Evolutionary conservation across 1,284 basidiomycete genomes (phyloP).

Genomic region (Blastosporella zonata): DNA sequence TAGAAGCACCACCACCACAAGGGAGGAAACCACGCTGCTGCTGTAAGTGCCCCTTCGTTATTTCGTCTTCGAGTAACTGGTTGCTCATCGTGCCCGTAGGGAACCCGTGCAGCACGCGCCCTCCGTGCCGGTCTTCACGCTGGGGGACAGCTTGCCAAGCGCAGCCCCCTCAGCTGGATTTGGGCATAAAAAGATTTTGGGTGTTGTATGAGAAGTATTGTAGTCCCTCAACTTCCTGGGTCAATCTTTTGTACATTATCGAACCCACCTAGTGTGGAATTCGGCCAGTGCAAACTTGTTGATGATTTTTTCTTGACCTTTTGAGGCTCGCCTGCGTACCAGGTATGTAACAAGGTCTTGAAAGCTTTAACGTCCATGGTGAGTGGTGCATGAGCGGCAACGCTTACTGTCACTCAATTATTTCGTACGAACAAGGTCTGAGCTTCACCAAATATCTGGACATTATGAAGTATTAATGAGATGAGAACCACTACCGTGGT

Average conservation of each 20-base stretch:
- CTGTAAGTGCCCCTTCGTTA: constrained; percentile 1
- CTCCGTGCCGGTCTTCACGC: constrained; percentile 26
- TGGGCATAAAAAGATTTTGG: constrained; percentile 25
- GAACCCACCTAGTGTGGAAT: constrained; percentile 6
- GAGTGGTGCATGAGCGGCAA: too few relatives aligned
- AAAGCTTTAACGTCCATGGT: too few relatives aligned
- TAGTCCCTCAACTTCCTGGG: background rate
- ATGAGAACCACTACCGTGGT: too few relatives aligned
- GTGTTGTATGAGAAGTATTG: background rate
- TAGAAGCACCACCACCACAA: background rate
- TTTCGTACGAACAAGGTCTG: too few relatives aligned
- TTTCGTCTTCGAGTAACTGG: background rate
- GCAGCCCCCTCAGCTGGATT: constrained; percentile 26
- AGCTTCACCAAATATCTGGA: too few relatives aligned
- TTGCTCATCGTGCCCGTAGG: constrained; percentile 18
- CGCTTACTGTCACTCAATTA: too few relatives aligned
- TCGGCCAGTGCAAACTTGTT: background rate
- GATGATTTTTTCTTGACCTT: background rate
- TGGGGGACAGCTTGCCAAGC: constrained; percentile 21
- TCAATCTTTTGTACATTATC: constrained; percentile 10
- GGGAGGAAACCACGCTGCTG: background rate
- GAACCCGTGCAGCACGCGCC: constrained; percentile 33
- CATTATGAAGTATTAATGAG: too few relatives aligned
- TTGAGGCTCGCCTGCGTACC: too few relatives aligned
- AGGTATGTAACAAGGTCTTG: too few relatives aligned